Base-by-base conservation (phyloP, 2,329 filamentous ascomycete genomes). In the Thielaviopsis punctulata region DNA sequence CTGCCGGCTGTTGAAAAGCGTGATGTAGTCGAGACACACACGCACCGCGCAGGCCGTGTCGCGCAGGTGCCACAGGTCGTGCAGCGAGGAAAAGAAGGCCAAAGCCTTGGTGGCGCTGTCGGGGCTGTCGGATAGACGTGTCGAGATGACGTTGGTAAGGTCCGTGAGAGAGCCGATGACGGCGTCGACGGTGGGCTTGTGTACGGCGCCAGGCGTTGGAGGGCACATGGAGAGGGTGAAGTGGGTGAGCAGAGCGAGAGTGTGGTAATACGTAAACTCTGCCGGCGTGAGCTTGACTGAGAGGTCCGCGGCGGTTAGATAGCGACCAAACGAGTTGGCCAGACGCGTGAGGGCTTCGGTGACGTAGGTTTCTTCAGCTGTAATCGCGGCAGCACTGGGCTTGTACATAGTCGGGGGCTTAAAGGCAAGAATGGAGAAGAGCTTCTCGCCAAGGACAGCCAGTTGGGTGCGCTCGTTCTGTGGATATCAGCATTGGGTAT, bases 401-500 rank as follows among this genome's bases (percentile, higher is more conserved):
- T 77, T 78, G 63, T 74, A 73, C 6, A 70, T 67, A 2, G 72
- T 66, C 0, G 73, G 68, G 1, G 72, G 66, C 49, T 69, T 73
- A 59, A 71, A 72, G 22, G 60, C 59, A 4, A 78, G 60, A 1
- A 74, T 56, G 47, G 76, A 71, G 13, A 76, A 64, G 58, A 75
- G 77, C 3, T 68, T 67, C 57, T 79, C 76, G 0, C 71, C 59
- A 0, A 75, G 61, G 12, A 78, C 59, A 0, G 64, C 62, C 0
- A 79, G 60, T 45, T 76, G 76, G 1, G 67, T 67, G 2, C 76
- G 71, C 1, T 62, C 62, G 55, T 70, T 70, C 74, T 78, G n/a
- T n/a, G n/a, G n/a, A n/a, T n/a, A n/a, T n/a, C n/a, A n/a, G n/a
- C n/a, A n/a, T n/a, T n/a, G n/a, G n/a, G 55, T 2, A 24, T 6